Conservation (phyloP, 306 rosid species). For the Lotus japonicus region DNA sequence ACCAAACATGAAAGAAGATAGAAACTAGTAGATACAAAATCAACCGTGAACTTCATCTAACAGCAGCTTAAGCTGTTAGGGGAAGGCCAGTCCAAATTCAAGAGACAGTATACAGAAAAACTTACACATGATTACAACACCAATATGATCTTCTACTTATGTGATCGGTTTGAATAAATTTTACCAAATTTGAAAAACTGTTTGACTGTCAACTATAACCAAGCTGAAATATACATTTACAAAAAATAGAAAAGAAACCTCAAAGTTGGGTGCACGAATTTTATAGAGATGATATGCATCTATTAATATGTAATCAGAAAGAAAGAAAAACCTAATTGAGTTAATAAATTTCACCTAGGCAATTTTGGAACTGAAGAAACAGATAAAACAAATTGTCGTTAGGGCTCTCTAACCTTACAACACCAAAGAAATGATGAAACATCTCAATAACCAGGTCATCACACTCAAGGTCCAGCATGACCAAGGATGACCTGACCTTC, state of each 20-base stretch:
- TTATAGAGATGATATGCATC: background rate
- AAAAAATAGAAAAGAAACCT: too few species aligned
- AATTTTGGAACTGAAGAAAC: slow-evolving; percentile 8
- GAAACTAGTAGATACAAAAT: background rate
- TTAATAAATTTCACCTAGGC: background rate
- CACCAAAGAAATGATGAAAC: slow-evolving; percentile 55
- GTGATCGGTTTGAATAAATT: too few species aligned
- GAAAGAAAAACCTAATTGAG: background rate
- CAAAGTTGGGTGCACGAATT: background rate
- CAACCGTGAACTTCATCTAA: background rate
- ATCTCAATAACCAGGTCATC: slow-evolving; percentile 55
- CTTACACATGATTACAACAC: too few species aligned
- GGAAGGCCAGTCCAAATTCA: background rate
- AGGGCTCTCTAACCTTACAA: slow-evolving; percentile 44
- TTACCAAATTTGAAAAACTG: too few species aligned
- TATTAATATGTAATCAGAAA: background rate
- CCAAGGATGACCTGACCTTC: slow-evolving; percentile 46
- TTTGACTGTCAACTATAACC: too few species aligned
- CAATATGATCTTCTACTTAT: too few species aligned
- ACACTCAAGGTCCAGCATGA: slow-evolving; percentile 87
- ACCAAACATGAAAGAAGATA: background rate
- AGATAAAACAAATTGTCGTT: background rate
- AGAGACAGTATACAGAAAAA: too few species aligned
- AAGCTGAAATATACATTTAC: too few species aligned
- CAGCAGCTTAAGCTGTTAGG: background rate